A percentile compares a stretch with the other conserved stretches of the same genome.
Conservation (phyloP, 2,329 filamentous ascomycete genomes). For the Exophiala dermatitidis region DNA sequence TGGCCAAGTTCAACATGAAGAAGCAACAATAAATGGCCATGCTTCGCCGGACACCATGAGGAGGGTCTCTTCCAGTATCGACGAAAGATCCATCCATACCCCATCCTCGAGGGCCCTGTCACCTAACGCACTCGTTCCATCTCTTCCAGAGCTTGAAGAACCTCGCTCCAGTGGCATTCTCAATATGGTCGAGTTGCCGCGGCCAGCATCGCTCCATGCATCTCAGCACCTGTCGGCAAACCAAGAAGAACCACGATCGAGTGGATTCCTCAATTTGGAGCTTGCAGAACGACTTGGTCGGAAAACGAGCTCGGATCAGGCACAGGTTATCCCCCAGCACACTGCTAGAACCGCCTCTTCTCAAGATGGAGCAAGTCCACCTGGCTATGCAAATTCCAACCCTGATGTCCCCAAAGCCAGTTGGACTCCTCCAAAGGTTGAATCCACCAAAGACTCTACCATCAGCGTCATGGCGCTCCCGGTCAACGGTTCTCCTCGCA, state of each 20-base stretch:
- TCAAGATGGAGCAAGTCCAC: conserved; percentile 18
- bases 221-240: conserved; percentile 16
- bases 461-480: conserved; percentile 18
- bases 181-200: conserved; percentile 20
- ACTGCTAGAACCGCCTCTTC: conserved; percentile 14
- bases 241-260: conserved; percentile 25
- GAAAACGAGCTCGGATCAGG: conserved; percentile 8
- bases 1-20: conserved; percentile 7
- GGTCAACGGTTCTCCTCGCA: conserved; percentile 17
- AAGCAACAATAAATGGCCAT: conserved; percentile 10
- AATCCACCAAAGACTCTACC: conserved; percentile 7
- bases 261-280: conserved; percentile 25
- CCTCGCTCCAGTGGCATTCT: conserved; percentile 27
- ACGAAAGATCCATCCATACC: conserved; percentile 21
- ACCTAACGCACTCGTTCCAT: conserved; percentile 12
- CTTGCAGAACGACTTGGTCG: conserved; percentile 17
- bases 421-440: conserved; percentile 11
- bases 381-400: conserved; percentile 12
- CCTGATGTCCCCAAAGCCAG: conserved; percentile 6
- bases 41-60: conserved; percentile 17
- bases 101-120: conserved; percentile 24
- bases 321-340: conserved; percentile 8
- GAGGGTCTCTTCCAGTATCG: conserved; percentile 20
- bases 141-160: conserved; percentile 13
- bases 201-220: conserved; percentile 5